These are phyloP conservation scores for Geosmithia flava DNA, from an alignment of 2,329 filamentous ascomycete genomes.

Conservation along the genomic window DNA sequence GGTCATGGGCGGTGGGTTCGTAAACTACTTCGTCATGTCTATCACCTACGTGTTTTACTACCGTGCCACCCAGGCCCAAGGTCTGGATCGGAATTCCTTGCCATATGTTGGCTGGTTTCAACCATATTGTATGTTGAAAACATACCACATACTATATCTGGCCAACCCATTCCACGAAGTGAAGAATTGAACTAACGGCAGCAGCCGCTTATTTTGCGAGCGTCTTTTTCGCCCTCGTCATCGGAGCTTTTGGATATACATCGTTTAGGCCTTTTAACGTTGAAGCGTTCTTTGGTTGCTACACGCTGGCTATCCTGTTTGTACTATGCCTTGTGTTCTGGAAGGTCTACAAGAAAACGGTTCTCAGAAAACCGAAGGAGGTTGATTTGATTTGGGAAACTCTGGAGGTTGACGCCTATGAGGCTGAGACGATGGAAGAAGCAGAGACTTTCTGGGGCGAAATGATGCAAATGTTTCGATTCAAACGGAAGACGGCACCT, in stretches of 20 bases:
- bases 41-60: slow-evolving; percentile 33
- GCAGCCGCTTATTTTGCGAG: too few relatives aligned
- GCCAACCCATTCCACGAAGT: too few relatives aligned
- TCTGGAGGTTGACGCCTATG: slow-evolving; percentile 46
- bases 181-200: too few relatives aligned
- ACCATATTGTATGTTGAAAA: slow-evolving; percentile 40
- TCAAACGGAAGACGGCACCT: too few relatives aligned
- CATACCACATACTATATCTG: slow-evolving; percentile 27
- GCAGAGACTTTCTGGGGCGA: too few relatives aligned
- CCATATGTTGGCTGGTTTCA: slow-evolving; percentile 48
- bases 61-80: slow-evolving; percentile 38
- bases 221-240: too few relatives aligned
- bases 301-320: slow-evolving; percentile 43
- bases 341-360: slow-evolving; percentile 51
- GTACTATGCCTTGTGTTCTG: slow-evolving; percentile 44
- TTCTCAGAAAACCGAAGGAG: slow-evolving; percentile 36
- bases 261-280: too few relatives aligned
- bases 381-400: slow-evolving; percentile 48
- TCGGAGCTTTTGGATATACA: too few relatives aligned
- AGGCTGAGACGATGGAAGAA: slow-evolving; percentile 15
- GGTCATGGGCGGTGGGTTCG: slow-evolving; percentile 43
- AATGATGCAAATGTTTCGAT: too few relatives aligned
- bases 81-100: slow-evolving; percentile 34
- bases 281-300: slow-evolving; percentile 21
- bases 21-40: slow-evolving; percentile 47